These are phyloP conservation scores for Trichoderma oligosporum DNA, from an alignment of 2,329 filamentous ascomycete genomes.

Conservation along the genomic window DNA sequence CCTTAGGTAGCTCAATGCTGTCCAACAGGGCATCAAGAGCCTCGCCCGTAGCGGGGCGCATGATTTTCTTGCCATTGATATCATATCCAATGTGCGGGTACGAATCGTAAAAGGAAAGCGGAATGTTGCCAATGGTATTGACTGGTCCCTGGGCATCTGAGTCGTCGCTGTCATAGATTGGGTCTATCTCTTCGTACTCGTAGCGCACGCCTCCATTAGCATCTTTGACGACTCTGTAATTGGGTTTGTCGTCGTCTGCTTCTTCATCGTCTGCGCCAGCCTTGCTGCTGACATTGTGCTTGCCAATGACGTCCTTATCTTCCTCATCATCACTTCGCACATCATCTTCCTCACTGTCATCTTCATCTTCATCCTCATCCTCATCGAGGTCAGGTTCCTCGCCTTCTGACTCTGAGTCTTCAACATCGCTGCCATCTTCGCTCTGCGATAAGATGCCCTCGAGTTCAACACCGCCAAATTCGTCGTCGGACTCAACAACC, in stretches of 20 bases:
- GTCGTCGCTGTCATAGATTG: slow-evolving; percentile 94
- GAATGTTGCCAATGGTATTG: slow-evolving; percentile 96
- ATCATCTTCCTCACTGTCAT: slow-evolving; percentile 31
- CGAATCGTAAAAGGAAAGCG: slow-evolving; percentile 90
- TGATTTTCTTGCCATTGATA: slow-evolving; percentile 97
- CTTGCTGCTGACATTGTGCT: not conserved
- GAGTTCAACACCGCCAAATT: slow-evolving; percentile 53
- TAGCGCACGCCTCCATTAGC: slow-evolving; percentile 90
- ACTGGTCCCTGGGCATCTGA: slow-evolving; percentile 72
- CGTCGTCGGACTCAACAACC: slow-evolving; percentile 55
- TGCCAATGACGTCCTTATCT: not conserved
- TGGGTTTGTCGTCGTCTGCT: slow-evolving; percentile 22
- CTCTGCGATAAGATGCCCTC: slow-evolving; percentile 54
- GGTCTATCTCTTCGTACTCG: slow-evolving; percentile 89
- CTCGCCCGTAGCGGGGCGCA: slow-evolving; percentile 90
- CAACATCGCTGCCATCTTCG: slow-evolving; percentile 37
- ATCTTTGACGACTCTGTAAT: slow-evolving; percentile 61
- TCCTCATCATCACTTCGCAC: slow-evolving; percentile 1
- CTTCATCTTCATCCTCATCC: slow-evolving; percentile 40
- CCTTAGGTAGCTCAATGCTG: slow-evolving; percentile 94
- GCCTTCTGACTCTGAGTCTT: slow-evolving; percentile 11
- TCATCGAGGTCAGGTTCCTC: slow-evolving; percentile 40
- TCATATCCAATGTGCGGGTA: slow-evolving; percentile 99
- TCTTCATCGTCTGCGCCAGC: not conserved
- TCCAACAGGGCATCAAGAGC: slow-evolving; percentile 90